These are phyloP conservation scores for Wickerhamomyces rabaulensis DNA, from an alignment of 805 yeast species.

Conservation along the genomic window DNA sequence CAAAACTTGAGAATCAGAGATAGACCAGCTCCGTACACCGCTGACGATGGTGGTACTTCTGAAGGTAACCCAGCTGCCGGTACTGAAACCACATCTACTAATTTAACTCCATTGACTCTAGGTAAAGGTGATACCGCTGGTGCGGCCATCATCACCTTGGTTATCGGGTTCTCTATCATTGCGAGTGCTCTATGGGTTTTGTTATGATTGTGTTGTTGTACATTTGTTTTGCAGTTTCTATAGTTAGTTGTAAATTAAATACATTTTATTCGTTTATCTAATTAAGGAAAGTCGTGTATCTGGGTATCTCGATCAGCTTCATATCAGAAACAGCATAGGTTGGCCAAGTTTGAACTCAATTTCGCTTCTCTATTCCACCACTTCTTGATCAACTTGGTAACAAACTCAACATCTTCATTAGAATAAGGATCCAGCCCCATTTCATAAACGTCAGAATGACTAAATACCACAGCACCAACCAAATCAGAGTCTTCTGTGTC, in stretches of 20 bases:
- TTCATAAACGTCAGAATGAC: slow-evolving; percentile 42
- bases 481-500: slow-evolving; percentile 3
- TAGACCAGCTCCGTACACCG: slow-evolving; percentile 52
- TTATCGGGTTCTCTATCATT: slow-evolving; percentile 38
- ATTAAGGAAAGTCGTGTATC: too few relatives aligned
- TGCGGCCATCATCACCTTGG: slow-evolving; percentile 58
- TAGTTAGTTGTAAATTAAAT: background rate
- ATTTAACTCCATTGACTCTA: slow-evolving; percentile 33
- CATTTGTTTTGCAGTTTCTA: background rate
- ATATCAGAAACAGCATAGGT: slow-evolving; percentile 29
- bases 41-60: slow-evolving; percentile 61
- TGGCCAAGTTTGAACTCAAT: slow-evolving; percentile 32
- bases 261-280: background rate
- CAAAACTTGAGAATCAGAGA: slow-evolving; percentile 31
- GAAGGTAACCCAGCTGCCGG: slow-evolving; percentile 63
- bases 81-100: slow-evolving; percentile 31
- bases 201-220: slow-evolving; percentile 10
- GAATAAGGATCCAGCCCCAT: slow-evolving; percentile 59
- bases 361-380: slow-evolving; percentile 45
- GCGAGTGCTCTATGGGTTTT: slow-evolving; percentile 37
- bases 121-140: slow-evolving; percentile 50
- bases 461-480: slow-evolving; percentile 24
- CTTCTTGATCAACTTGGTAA: slow-evolving; percentile 33
- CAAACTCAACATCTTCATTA: slow-evolving; percentile 38
- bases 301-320: too few relatives aligned